Percentiles rank a stretch among this genome's conserved stretches.
Evolutionary conservation across 2,329 filamentous ascomycete genomes (phyloP).

Genomic region (Penicillium sp.): DNA sequence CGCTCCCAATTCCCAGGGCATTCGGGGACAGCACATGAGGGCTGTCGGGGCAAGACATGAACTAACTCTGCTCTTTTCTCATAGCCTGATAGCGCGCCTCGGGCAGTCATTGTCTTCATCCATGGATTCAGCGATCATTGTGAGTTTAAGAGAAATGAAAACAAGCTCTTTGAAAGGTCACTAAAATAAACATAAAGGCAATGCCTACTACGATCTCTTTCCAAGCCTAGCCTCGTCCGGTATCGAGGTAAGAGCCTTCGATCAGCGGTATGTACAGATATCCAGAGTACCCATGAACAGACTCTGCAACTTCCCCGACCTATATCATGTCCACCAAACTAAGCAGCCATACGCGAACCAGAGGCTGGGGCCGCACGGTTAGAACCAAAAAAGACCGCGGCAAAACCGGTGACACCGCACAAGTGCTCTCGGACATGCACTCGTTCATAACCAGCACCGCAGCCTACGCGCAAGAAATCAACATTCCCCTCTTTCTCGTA

Average conservation of each 20-base stretch:
- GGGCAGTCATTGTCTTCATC: constrained; percentile 75
- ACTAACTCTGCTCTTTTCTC: background rate
- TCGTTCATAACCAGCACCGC: constrained; percentile 67
- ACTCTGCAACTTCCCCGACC: background rate
- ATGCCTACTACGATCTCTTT: constrained; percentile 74
- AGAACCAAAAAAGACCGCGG: constrained; percentile 62
- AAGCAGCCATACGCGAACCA: constrained; percentile 4
- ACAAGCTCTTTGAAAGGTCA: background rate
- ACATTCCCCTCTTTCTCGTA: constrained; percentile 68
- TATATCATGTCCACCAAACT: background rate
- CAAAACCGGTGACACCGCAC: constrained; percentile 68
- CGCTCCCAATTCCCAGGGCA: too few relatives aligned
- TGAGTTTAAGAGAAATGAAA: constrained; percentile 22
- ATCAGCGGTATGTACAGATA: constrained; percentile 59
- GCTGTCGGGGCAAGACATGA: too few relatives aligned
- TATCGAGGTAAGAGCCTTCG: constrained; percentile 74
- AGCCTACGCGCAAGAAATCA: constrained; percentile 36
- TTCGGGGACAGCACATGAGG: too few relatives aligned
- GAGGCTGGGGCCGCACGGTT: constrained; percentile 79
- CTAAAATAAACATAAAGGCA: constrained; percentile 45
- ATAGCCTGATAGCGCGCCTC: constrained; percentile 33
- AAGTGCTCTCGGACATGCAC: constrained; percentile 74
- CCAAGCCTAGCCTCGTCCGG: constrained; percentile 65
- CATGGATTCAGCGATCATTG: constrained; percentile 88
- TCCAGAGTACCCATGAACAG: background rate